A percentile compares a stretch with the other conserved stretches of the same genome.
Evolutionary conservation across 129 eudicot genomes (phyloP).

Genomic region (Gnaphalium uliginosum): DNA sequence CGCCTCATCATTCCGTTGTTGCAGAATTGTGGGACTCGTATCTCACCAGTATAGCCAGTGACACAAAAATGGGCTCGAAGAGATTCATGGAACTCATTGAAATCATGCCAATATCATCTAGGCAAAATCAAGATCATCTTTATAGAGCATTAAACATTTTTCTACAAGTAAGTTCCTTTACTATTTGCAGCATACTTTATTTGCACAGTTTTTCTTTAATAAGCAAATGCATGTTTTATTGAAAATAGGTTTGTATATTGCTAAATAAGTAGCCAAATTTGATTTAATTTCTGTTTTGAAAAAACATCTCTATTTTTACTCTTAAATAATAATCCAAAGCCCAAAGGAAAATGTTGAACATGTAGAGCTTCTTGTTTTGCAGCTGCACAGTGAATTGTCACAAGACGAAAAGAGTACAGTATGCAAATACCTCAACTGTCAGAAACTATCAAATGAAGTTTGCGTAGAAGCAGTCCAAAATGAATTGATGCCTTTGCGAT

Average conservation of each 20-base stretch:
- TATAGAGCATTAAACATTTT: constrained; percentile 65
- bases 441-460: constrained; percentile 82
- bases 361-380: background rate
- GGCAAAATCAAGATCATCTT: constrained; percentile 82
- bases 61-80: constrained; percentile 45
- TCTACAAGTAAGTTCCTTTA: constrained; percentile 50
- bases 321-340: background rate
- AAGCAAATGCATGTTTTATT: too few relatives aligned
- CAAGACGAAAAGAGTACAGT: constrained; percentile 73
- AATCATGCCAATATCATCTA: constrained; percentile 57
- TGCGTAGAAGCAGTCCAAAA: constrained; percentile 92
- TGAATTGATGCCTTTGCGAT: constrained; percentile 81
- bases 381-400: constrained; percentile 66
- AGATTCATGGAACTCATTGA: constrained; percentile 73
- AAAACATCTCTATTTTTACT: too few relatives aligned
- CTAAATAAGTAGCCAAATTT: background rate
- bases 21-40: constrained; percentile 86
- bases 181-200: constrained; percentile 6
- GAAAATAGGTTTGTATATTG: too few relatives aligned
- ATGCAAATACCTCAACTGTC: constrained; percentile 87
- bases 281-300: background rate
- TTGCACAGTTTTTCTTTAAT: background rate
- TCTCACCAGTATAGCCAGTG: constrained; percentile 53
- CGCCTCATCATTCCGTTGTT: constrained; percentile 45
- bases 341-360: background rate